Percentiles rank a stretch among this genome's conserved stretches.
Conservation (phyloP, 345 rosid species). For the Brassica carinata region DNA sequence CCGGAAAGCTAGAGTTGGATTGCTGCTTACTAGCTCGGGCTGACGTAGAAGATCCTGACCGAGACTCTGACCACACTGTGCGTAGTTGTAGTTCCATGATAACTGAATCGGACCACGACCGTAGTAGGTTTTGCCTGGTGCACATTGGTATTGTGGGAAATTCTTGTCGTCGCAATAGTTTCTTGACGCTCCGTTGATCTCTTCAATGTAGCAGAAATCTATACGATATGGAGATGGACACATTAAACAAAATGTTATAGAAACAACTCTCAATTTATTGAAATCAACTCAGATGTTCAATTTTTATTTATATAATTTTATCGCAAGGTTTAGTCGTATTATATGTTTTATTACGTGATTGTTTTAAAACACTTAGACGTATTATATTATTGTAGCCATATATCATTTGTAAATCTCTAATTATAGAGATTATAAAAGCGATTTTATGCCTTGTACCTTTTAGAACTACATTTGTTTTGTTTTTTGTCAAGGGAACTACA, state of each 20-base stretch:
- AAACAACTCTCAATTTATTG: not conserved
- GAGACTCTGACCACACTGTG: slow-evolving; percentile 47
- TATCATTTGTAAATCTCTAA: no score
- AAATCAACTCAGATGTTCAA: not conserved
- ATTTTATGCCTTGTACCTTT: no score
- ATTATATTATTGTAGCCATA: not conserved
- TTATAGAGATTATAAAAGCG: no score
- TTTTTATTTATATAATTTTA: not conserved
- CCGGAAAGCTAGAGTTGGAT: slow-evolving; percentile 49
- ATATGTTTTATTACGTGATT: not conserved
- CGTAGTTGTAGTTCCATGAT: slow-evolving; percentile 64
- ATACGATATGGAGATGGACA: not conserved
- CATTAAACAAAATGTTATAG: not conserved
- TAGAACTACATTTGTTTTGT: no score
- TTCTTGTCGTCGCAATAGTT: slow-evolving; percentile 47
- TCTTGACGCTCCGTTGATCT: slow-evolving; percentile 52
- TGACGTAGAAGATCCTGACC: slow-evolving; percentile 41
- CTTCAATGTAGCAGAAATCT: slow-evolving; percentile 73
- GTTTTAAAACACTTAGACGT: not conserved
- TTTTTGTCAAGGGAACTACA: no score
- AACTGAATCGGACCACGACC: slow-evolving; percentile 65
- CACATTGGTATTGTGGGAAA: slow-evolving; percentile 56
- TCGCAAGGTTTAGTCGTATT: not conserved
- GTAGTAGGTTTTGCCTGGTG: slow-evolving; percentile 44
- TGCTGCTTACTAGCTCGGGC: slow-evolving; percentile 49